Conservation (phyloP, 352 stramenopile species). For the Paralagenidium karlingii region DNA sequence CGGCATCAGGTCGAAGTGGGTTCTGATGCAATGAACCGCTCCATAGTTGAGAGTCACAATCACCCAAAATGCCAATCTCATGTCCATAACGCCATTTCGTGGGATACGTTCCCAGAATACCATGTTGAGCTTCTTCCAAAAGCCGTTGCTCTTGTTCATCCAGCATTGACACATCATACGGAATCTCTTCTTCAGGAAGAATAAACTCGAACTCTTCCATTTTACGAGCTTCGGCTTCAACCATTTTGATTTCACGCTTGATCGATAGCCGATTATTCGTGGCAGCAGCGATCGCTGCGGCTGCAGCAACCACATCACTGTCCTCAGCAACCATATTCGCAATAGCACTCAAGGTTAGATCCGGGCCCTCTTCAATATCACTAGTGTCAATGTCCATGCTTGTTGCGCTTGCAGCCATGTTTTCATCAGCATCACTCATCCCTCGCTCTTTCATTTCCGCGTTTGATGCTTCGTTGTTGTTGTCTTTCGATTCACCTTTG, state of each 20-base stretch:
- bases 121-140: slow-evolving; percentile 50
- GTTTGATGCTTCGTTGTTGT: slow-evolving; percentile 10
- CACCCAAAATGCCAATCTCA: slow-evolving; percentile 59
- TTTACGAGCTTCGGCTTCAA: slow-evolving; percentile 5
- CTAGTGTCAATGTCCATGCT: slow-evolving; percentile 80
- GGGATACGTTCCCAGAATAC: slow-evolving; percentile 50
- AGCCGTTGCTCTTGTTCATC: slow-evolving; percentile 25
- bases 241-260: slow-evolving; percentile 17
- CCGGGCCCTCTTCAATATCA: slow-evolving; percentile 56
- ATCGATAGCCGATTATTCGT: slow-evolving; percentile 23
- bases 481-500: slow-evolving; percentile 5
- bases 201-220: slow-evolving; percentile 40
- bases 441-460: too few species aligned
- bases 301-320: slow-evolving; percentile 43
- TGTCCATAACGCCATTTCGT: slow-evolving; percentile 51
- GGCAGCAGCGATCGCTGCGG: slow-evolving; percentile 29
- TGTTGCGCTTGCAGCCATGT: slow-evolving; percentile 9
- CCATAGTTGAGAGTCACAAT: slow-evolving; percentile 57
- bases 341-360: slow-evolving; percentile 70
- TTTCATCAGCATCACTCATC: too few species aligned
- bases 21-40: slow-evolving; percentile 67
- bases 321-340: slow-evolving; percentile 82
- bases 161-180: slow-evolving; percentile 50
- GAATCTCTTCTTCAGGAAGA: slow-evolving; percentile 47
- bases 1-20: slow-evolving; percentile 25